Base-by-base conservation (phyloP, 345 rosid genomes). In the Excoecaria cochinchinensis region DNA sequence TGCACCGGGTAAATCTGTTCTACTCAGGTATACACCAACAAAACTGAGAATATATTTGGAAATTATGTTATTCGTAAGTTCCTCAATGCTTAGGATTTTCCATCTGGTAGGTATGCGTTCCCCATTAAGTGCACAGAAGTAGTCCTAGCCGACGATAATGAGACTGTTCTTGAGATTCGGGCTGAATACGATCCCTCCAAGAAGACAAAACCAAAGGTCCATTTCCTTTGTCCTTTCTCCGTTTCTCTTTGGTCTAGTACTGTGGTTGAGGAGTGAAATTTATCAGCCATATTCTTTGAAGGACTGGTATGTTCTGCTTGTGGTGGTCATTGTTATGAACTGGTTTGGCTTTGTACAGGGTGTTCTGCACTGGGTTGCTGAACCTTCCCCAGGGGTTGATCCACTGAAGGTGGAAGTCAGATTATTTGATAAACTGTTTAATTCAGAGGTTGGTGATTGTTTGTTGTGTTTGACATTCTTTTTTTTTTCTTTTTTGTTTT, bases 301-400 rank as follows among this genome's bases (percentile, higher is more conserved):
- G 50, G 67, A 25, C n/a, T 51, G 14, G 5, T 56, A 13, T 63
- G 40, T n/a, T 59, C 52, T 79, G 55, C 71, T 60, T 42, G 48
- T 52, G 59, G 24, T 60, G 15, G 38, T 71, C 8, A 39, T n/a
- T 31, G 31, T 57, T 56, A n/a, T 31, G 12, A 25, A 24, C 13
- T 24, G 6, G 16, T 31, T 39, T 48, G 42, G 12, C 5, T 63
- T 15, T 57, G 14, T 59, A 4, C 74, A 93, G 99, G 98, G 99
- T 58, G 97, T 93, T 81, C 93, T 93, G 67, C 99, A 95, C 77
- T 95, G 98, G 99, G 97, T 95, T 42, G 79, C 95, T 82, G 91
- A 87, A 79, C 80, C 97, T 67, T 87, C 89, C 21, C 78, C 86
- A 0, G 96, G 94, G 72, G 80, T 77, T 70, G 76, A 87, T 65